Percentiles rank a stretch among this genome's conserved stretches.
phyloP scores from a whole-genome alignment of 2,329 filamentous ascomycete species.

The Stylonectria norvegica region DNA sequence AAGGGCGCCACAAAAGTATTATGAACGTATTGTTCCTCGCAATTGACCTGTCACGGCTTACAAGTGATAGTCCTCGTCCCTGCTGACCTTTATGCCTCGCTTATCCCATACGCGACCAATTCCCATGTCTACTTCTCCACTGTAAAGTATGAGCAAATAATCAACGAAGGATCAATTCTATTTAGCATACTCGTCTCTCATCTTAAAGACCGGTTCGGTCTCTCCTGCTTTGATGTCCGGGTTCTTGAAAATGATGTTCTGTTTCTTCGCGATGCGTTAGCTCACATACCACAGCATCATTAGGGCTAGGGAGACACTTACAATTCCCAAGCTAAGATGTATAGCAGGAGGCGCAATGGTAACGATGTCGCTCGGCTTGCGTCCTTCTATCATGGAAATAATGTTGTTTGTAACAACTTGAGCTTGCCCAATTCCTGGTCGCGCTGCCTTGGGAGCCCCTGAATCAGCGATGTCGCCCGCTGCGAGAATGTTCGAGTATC shows the following conservation, averaged over 20 bases:
- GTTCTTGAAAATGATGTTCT: constrained; percentile 26
- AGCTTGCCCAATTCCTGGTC: constrained; percentile 19
- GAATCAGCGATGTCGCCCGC: constrained; percentile 26
- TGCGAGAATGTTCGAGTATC: constrained; percentile 22
- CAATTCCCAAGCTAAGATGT: constrained; percentile 21
- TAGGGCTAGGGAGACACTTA: neutral
- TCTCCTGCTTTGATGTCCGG: constrained; percentile 15
- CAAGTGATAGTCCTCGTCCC: constrained; percentile 22
- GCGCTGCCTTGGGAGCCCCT: constrained; percentile 24
- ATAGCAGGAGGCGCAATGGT: constrained; percentile 20
- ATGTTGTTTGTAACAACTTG: constrained; percentile 23
- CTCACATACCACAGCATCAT: accelerated
- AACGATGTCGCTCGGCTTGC: constrained; percentile 10
- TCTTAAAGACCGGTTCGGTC: constrained; percentile 17
- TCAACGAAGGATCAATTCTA: accelerated
- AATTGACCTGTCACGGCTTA: too few relatives aligned
- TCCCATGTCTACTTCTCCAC: constrained; percentile 21
- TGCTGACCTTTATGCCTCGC: constrained; percentile 16
- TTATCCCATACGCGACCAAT: constrained; percentile 22
- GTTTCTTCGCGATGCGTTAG: constrained; percentile 13
- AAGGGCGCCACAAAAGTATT: too few relatives aligned
- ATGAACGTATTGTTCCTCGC: too few relatives aligned
- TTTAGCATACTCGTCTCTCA: constrained; percentile 24
- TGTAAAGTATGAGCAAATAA: neutral
- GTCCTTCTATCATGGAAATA: constrained; percentile 17